Evolutionary conservation across 2,329 filamentous ascomycete genomes (phyloP), one percentile per base, ranked within the genome.

Genomic region (Pyrenochaeta sp.): DNA sequence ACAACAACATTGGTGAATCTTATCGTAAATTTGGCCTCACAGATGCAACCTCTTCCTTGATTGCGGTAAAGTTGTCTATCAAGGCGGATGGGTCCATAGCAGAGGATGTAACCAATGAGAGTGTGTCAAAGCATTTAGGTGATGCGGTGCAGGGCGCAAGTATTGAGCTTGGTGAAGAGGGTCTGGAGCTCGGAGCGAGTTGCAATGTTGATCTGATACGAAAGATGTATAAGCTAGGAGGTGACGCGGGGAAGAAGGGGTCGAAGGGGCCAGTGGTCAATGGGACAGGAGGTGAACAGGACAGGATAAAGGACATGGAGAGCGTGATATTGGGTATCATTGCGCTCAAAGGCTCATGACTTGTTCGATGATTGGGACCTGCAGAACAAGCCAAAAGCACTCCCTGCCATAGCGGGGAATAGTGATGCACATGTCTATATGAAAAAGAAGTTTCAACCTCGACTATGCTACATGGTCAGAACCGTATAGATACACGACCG

Each of bases 1-100:
- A 88, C 51, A 93, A 90, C 68, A 96, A 96, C 69, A 97, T 99
- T 63, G 83, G 90, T 37, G 92, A 96, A 59, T 87, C 91, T 0
- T 97, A 97, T 72, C 87, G 90, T 21, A 86, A 87, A 40, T 96
- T 94, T 64, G 94, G 94, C 34, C 85, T 97, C 44, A 77, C 82
- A 1, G 83, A 89, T 9, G 74, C 78, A 8, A 94, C 88, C 2
- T 85, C 80, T 30, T 73, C 86, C 56, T 72, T 99, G n/a, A 75
- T 96, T 3, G 85, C 89, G 6, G 79, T 96, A 62, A 97, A 96
- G 68, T 79, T 97, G 17, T 80, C 85, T 0, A 36, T 65, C 6
- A 31, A 23, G 2, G 38, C 41, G 0, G 52, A 48, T 6, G 51
- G 48, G 15, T 35, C 23, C 1, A 6, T 44, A 0, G 52, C 48